Base-by-base conservation (phyloP, 1,139 yeast genomes). In the Diutina mesorugosa region DNA sequence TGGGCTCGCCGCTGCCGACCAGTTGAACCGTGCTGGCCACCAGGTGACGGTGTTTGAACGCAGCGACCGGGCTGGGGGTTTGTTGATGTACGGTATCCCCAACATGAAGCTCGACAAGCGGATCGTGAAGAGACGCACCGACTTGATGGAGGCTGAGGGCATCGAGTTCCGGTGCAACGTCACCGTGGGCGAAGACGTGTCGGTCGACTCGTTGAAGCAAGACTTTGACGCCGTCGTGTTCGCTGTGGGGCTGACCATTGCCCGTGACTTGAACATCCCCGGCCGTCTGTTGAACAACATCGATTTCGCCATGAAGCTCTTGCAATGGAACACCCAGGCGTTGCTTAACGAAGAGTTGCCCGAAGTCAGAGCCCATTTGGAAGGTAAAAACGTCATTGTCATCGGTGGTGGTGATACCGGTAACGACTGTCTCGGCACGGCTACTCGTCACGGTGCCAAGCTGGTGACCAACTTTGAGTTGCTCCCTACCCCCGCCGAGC, bases 351-450 rank as follows among this genome's bases (percentile, higher is more conserved):
- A 85, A 61, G 82, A 88, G 65, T 79, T 91, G 68, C 95, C 84
- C 60, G 88, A 85, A 59, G 85, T 91, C 58, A 83, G 87, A 63
- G 74, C 79, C 62, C 79, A 81, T 60, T 73, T 93, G 60, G 83
- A 79, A 61, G 98, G 95, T 63, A 93, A 91, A 78, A 78, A 88
- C 63, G 98, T 93, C 59, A 84, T 93, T 67, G 98, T 93, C 59
- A 91, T 93, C 76, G 99, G 99, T 67, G 99, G 99, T 77, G 99
- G 99, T 81, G 99, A 93, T 72, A 93, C 99, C 52, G 99, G 99
- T 82, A 93, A 93, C 69, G 99, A 93, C 78, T 93, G 98, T 81
- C 81, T 93, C 68, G 99, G 98, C 73, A 93, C 99, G 47, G 84
- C 97, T 38, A 93, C 95, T 52, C 87, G 99, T 74, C 98, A 93